A percentile compares a stretch with the other conserved stretches of the same genome.
Evolutionary conservation across 129 eudicot species (phyloP).

Genomic region (Helianthus annuus): DNA sequence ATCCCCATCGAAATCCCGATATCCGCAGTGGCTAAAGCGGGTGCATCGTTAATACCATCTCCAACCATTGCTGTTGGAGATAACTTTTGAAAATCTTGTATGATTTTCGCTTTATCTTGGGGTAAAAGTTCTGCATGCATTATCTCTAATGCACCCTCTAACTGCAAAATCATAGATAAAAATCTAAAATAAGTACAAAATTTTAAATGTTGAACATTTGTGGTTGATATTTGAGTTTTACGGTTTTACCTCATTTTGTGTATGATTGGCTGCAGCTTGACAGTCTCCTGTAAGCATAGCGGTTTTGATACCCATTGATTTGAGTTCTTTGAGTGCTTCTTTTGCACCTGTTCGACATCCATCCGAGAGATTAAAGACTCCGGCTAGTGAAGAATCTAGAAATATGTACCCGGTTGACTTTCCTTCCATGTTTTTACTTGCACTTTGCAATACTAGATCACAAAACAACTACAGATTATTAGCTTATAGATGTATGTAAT

Average conservation of each 20-base stretch:
- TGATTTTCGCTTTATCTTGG: slow-evolving; percentile 68
- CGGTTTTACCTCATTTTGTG: slow-evolving; percentile 63
- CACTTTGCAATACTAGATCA: slow-evolving; percentile 42
- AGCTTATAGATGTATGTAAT: neutral
- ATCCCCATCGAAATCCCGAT: slow-evolving; percentile 96
- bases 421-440: slow-evolving; percentile 46
- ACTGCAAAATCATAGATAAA: slow-evolving; percentile 39
- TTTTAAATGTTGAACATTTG: neutral
- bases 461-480: slow-evolving; percentile 7
- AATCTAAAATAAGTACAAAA: slow-evolving; percentile 9
- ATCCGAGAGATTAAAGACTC: slow-evolving; percentile 75
- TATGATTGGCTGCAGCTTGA: slow-evolving; percentile 67
- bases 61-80: slow-evolving; percentile 90
- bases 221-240: neutral
- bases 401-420: slow-evolving; percentile 69
- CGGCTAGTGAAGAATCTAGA: slow-evolving; percentile 50
- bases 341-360: slow-evolving; percentile 80
- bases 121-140: slow-evolving; percentile 80
- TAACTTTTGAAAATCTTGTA: slow-evolving; percentile 53
- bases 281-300: slow-evolving; percentile 92
- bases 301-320: slow-evolving; percentile 74
- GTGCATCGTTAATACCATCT: slow-evolving; percentile 91
- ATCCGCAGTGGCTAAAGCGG: slow-evolving; percentile 89
- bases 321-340: slow-evolving; percentile 73
- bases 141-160: slow-evolving; percentile 57